phyloP scores from a whole-genome alignment of 352 stramenopile genomes.

The Peronosclerospora sorghi region DNA sequence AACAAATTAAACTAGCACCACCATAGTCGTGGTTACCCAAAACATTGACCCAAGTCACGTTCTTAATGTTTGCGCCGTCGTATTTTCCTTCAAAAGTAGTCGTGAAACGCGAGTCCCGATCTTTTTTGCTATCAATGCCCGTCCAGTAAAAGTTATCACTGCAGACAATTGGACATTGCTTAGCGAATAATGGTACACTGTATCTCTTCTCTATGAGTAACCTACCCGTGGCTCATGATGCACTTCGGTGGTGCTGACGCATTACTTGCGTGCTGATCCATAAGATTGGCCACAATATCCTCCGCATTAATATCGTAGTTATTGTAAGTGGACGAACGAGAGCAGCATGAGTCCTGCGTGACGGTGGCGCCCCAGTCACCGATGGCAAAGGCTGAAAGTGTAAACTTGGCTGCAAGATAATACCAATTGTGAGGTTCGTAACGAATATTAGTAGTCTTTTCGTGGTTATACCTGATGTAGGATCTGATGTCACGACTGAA shows the following conservation, averaged over 20 bases:
- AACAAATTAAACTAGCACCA: conserved; percentile 59
- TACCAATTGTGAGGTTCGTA: too few species aligned
- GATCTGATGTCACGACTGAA: not conserved
- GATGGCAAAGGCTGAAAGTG: conserved; percentile 38
- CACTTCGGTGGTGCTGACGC: conserved; percentile 37
- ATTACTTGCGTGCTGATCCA: conserved; percentile 32
- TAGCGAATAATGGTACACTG: not conserved
- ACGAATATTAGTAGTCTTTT: not conserved
- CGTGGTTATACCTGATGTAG: not conserved
- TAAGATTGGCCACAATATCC: conserved; percentile 37
- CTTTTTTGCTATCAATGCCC: conserved; percentile 35
- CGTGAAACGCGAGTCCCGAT: conserved; percentile 44
- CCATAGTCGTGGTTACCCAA: conserved; percentile 78
- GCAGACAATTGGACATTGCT: not conserved
- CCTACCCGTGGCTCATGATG: conserved; percentile 54
- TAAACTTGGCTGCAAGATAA: conserved; percentile 21
- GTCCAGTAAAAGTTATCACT: conserved; percentile 83
- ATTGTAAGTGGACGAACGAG: conserved; percentile 24
- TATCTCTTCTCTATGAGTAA: not conserved
- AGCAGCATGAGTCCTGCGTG: conserved; percentile 41
- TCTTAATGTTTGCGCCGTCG: conserved; percentile 33
- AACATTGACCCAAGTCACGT: conserved; percentile 61
- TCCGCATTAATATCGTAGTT: conserved; percentile 37
- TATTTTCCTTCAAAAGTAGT: conserved; percentile 65
- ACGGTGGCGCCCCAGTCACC: conserved; percentile 47